A percentile compares a stretch with the other conserved stretches of the same genome.
These are phyloP conservation scores for Podospora tetraspora DNA, from an alignment of 495 filamentous ascomycete species.

Conservation along the genomic window DNA sequence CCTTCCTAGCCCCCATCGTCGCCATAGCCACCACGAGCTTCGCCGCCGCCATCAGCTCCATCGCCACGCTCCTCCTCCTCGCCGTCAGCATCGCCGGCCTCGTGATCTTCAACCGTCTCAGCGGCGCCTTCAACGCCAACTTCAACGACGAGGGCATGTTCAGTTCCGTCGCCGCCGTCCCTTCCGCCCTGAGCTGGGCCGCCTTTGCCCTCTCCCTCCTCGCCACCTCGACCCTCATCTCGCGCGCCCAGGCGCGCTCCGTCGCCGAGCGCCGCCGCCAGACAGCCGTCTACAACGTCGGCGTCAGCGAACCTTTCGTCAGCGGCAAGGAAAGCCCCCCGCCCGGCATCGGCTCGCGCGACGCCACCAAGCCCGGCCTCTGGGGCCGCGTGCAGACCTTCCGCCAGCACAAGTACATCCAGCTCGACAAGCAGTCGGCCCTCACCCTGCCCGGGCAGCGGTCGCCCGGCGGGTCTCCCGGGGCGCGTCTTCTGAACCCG, in stretches of 20 bases:
- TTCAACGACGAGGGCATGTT: slow-evolving; percentile 25
- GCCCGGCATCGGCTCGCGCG: slow-evolving; percentile 6
- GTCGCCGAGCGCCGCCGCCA: slow-evolving; percentile 3
- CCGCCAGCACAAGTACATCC: slow-evolving; percentile 32
- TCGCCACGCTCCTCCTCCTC: slow-evolving; percentile 25
- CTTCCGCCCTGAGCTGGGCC: slow-evolving; percentile 22
- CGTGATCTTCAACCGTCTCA: slow-evolving; percentile 26
- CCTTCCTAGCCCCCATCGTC: slow-evolving; percentile 20
- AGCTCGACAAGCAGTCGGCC: slow-evolving; percentile 27
- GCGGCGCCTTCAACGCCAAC: slow-evolving; percentile 25
- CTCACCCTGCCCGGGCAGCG: slow-evolving; percentile 9
- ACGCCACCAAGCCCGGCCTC: background rate
- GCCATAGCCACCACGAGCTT: slow-evolving; percentile 19
- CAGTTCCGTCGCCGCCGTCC: slow-evolving; percentile 28
- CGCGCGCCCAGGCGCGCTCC: background rate
- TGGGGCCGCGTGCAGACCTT: slow-evolving; percentile 21
- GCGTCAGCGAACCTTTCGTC: slow-evolving; percentile 10
- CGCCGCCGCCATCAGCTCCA: slow-evolving; percentile 17
- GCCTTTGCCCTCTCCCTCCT: slow-evolving; percentile 20
- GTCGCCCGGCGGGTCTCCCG: slow-evolving; percentile 4
- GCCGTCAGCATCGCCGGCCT: slow-evolving; percentile 25
- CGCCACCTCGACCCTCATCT: background rate
- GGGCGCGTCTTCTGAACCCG: background rate
- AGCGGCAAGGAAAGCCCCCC: slow-evolving; percentile 6
- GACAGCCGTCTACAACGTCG: slow-evolving; percentile 12